These are phyloP conservation scores for Mortierella hygrophila DNA, from an alignment of 192 early-diverging fungal species.

Conservation along the genomic window DNA sequence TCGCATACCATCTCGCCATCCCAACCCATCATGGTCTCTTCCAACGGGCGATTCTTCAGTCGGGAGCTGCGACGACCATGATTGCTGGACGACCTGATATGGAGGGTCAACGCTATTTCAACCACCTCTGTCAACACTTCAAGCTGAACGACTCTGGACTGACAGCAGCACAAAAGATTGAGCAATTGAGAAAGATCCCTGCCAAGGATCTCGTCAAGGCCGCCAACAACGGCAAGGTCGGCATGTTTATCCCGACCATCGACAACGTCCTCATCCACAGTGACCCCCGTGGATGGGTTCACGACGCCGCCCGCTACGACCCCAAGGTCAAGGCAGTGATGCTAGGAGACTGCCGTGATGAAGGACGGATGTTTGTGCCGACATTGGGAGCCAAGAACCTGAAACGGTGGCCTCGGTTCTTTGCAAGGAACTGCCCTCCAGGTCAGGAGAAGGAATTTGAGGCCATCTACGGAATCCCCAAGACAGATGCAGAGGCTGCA, in stretches of 20 bases:
- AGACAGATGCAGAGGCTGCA: constrained; percentile 30
- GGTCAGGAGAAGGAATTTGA: constrained; percentile 46
- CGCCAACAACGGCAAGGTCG: constrained; percentile 17
- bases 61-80: constrained; percentile 39
- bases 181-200: constrained; percentile 17
- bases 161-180: constrained; percentile 30
- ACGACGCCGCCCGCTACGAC: constrained; percentile 39
- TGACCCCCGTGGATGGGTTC: constrained; percentile 30
- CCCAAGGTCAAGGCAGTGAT: constrained; percentile 37
- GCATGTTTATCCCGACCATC: constrained; percentile 44
- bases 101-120: constrained; percentile 45
- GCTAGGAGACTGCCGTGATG: constrained; percentile 48
- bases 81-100: constrained; percentile 16
- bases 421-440: constrained; percentile 34
- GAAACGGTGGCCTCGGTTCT: constrained; percentile 46
- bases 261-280: constrained; percentile 33
- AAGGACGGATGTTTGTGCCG: constrained; percentile 39
- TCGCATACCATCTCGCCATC: constrained; percentile 47
- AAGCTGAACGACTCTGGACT: constrained; percentile 9
- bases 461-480: constrained; percentile 29
- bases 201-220: constrained; percentile 48
- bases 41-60: constrained; percentile 52
- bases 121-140: constrained; percentile 41
- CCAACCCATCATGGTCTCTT: constrained; percentile 47
- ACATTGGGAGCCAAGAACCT: constrained; percentile 28